Base-by-base conservation (phyloP, 352 stramenopile genomes). In the Pythium phragmitis region DNA sequence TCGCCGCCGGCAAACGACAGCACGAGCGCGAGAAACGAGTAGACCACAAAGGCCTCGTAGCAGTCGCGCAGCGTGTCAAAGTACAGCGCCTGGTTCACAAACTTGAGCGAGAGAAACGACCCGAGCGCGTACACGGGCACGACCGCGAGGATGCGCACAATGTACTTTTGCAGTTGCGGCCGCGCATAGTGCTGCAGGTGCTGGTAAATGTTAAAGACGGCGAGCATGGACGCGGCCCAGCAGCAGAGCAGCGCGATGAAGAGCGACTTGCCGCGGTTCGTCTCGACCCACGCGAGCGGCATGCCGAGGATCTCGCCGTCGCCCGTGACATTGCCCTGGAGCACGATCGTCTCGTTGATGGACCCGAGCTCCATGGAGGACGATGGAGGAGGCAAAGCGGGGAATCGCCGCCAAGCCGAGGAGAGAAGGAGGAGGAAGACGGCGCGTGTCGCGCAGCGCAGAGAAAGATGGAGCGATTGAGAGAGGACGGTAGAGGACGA, bases 11-110 rank as follows among this genome's bases (percentile, higher is more conserved):
- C 77, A 65, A 92, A 96, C 53, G 88, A 92, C 1, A 98, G 78
- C 57, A 98, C 89, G 9, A 97, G 76, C 42, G 91, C 89, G 4
- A 97, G 68, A 69, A 98, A 98, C 30, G 75, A 93, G 68, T 97
- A 97, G 33, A 98, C 86, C 19, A 97, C 91, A 60, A 97, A 97
- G 1, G 92, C 91, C 63, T 98, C 92, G 71, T 97, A 97, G 59
- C 88, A 85, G 68, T 98, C 91, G 46, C 92, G 88, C 30, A 97
- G 73, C 16, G 84, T 92, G 68, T 96, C 86, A 45, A 96, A 90
- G 54, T 91, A 92, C 48, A 94, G 70, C 59, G 85, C 83, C 54
- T 89, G 70, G 50, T 91, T 80, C 43, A 91, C 81, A 61, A 95
- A 93, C 36, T 75, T 76, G 42, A 97, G 76, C 59, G 88, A 92